These are phyloP conservation scores for Iberis amara DNA, from an alignment of 441 rosid genomes.

Conservation along the genomic window DNA sequence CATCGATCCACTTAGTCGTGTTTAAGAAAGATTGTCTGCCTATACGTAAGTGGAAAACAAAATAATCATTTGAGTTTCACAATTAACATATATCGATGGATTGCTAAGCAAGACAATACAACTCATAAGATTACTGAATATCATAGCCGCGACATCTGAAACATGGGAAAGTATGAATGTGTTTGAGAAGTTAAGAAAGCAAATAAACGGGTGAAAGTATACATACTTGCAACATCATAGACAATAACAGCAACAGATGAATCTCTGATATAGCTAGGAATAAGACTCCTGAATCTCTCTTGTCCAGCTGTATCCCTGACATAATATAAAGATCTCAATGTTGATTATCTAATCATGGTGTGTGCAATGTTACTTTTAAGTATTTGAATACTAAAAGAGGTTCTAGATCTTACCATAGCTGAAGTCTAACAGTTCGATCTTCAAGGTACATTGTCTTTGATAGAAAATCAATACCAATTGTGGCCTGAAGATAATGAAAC, in stretches of 20 bases:
- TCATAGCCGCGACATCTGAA: constrained; percentile 1
- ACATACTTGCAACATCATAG: constrained; percentile 82
- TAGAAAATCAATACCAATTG: constrained; percentile 84
- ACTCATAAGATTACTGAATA: neutral
- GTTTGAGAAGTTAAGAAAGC: constrained; percentile 1
- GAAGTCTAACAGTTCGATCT: constrained; percentile 80
- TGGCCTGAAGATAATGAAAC: constrained; percentile 53
- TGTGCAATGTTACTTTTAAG: neutral
- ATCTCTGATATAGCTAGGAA: constrained; percentile 77
- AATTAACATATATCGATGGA: neutral
- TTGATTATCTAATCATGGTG: constrained; percentile 1
- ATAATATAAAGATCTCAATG: constrained; percentile 14
- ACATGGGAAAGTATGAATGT: neutral
- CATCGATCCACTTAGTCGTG: constrained; percentile 83
- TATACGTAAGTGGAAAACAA: constrained; percentile 28
- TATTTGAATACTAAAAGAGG: neutral
- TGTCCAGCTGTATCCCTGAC: constrained; percentile 91
- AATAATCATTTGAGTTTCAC: constrained; percentile 14
- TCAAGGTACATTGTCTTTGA: constrained; percentile 92
- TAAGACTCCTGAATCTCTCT: constrained; percentile 82
- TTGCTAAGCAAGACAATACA: neutral
- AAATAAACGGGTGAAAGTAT: constrained; percentile 13
- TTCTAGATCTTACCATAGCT: constrained; percentile 53
- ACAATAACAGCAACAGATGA: constrained; percentile 86
- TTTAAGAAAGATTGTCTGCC: constrained; percentile 79